A percentile compares a stretch with the other conserved stretches of the same genome.
phyloP scores from a whole-genome alignment of 2,329 filamentous ascomycete genomes.

The Ilyonectria sp. region DNA sequence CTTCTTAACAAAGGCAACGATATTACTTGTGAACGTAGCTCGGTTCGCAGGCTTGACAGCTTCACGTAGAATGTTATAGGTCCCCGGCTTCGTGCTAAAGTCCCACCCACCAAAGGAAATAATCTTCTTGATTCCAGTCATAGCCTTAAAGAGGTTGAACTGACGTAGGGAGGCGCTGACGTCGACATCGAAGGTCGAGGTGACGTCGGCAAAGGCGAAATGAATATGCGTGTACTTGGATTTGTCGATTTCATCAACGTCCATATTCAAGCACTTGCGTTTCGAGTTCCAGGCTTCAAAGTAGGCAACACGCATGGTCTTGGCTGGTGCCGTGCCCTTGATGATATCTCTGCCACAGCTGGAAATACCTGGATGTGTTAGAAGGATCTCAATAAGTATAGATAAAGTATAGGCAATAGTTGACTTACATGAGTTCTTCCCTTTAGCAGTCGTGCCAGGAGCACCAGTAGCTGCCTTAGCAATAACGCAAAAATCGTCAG shows the following conservation, averaged over 20 bases:
- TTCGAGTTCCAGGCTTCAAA: slow-evolving; percentile 22
- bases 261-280: slow-evolving; percentile 36
- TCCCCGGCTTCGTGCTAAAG: slow-evolving; percentile 34
- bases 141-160: slow-evolving; percentile 49
- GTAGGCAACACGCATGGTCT: slow-evolving; percentile 2
- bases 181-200: slow-evolving; percentile 42
- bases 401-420: neutral
- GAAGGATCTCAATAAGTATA: neutral
- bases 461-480: slow-evolving; percentile 40
- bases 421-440: slow-evolving; percentile 24
- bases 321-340: slow-evolving; percentile 11
- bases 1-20: slow-evolving; percentile 55
- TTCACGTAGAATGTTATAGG: slow-evolving; percentile 35
- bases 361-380: slow-evolving; percentile 48
- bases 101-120: slow-evolving; percentile 49
- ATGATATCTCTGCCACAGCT: slow-evolving; percentile 56
- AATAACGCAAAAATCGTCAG: slow-evolving; percentile 56
- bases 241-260: slow-evolving; percentile 43
- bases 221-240: slow-evolving; percentile 41
- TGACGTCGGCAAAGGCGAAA: slow-evolving; percentile 46
- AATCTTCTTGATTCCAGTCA: slow-evolving; percentile 39
- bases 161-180: slow-evolving; percentile 42
- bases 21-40: slow-evolving; percentile 50
- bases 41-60: slow-evolving; percentile 50
- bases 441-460: slow-evolving; percentile 41